These are phyloP conservation scores for Linaria vulgaris DNA, from an alignment of 257 asterid genomes.

Conservation along the genomic window DNA sequence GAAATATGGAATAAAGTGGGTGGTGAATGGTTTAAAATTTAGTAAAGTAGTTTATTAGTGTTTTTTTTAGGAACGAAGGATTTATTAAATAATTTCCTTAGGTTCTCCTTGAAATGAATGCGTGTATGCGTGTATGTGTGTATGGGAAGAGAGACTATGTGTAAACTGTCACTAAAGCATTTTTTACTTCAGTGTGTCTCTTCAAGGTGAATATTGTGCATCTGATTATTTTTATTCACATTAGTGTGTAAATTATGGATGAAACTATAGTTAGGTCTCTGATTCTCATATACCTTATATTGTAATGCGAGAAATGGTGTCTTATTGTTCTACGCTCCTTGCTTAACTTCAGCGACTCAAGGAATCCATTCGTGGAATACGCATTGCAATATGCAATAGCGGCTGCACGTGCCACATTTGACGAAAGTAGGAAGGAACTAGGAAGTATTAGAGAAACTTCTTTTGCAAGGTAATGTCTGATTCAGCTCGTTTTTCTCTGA, in stretches of 20 bases:
- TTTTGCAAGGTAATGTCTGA: constrained; percentile 69
- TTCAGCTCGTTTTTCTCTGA: constrained; percentile 20
- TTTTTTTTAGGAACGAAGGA: no score
- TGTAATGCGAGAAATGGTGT: constrained; percentile 7
- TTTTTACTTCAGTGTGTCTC: constrained; percentile 59
- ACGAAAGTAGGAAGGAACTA: constrained; percentile 54
- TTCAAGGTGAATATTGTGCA: constrained; percentile 51
- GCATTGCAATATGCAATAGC: constrained; percentile 86
- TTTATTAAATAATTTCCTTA: no score
- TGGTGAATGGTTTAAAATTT: no score
- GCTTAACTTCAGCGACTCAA: constrained; percentile 65
- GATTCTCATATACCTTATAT: background rate
- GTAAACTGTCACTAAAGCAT: constrained; percentile 67
- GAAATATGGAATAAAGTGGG: no score
- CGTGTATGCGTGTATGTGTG: no score
- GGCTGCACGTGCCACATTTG: constrained; percentile 69
- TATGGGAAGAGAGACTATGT: constrained; percentile 85
- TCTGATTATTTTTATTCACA: background rate
- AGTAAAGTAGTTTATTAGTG: no score
- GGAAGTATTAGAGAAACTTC: constrained; percentile 62
- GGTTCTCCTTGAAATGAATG: no score
- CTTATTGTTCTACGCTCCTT: constrained; percentile 5
- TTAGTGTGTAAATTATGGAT: no score
- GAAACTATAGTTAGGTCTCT: constrained; percentile 17
- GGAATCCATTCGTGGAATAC: constrained; percentile 91